phyloP scores from a whole-genome alignment of 1,284 basidiomycete species.

The Ceratobasidium sp. region DNA sequence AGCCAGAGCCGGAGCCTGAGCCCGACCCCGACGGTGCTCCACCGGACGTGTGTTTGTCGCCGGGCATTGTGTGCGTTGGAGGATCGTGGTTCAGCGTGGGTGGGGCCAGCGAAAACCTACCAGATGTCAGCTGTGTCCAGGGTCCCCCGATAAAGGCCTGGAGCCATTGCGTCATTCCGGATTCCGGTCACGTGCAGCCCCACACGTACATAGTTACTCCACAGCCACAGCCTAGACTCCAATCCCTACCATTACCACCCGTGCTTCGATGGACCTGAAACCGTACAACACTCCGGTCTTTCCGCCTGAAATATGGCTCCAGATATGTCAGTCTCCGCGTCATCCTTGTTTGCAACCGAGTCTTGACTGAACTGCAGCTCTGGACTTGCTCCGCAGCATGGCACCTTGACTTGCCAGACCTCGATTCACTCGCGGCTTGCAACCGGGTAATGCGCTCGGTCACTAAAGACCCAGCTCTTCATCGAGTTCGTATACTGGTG shows the following conservation, averaged over 20 bases:
- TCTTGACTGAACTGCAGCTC: background rate
- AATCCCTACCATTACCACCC: background rate
- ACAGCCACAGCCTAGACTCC: background rate
- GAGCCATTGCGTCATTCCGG: background rate
- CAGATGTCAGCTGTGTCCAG: background rate
- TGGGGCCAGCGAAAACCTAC: background rate
- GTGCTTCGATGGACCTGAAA: background rate
- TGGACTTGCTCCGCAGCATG: slow-evolving; percentile 14
- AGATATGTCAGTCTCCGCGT: slow-evolving; percentile 12
- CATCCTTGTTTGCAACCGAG: background rate
- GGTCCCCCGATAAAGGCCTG: background rate
- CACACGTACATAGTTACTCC: too few relatives aligned
- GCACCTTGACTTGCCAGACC: slow-evolving; percentile 21
- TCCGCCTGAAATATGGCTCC: slow-evolving; percentile 37
- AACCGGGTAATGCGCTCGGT: background rate
- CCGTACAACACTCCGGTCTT: slow-evolving; percentile 20
- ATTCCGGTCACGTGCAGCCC: slow-evolving; percentile 6
- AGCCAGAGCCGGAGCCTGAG: slow-evolving; percentile 23
- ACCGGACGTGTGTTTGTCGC: background rate
- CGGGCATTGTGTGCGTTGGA: slow-evolving; percentile 7
- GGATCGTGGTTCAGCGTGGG: slow-evolving; percentile 15
- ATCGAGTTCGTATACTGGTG: slow-evolving; percentile 17
- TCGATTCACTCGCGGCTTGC: background rate
- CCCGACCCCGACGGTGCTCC: background rate
- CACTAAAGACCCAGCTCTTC: slow-evolving; percentile 26